Conservation (phyloP, 2,329 filamentous ascomycete genomes). For the Trichocomaceae sp. region DNA sequence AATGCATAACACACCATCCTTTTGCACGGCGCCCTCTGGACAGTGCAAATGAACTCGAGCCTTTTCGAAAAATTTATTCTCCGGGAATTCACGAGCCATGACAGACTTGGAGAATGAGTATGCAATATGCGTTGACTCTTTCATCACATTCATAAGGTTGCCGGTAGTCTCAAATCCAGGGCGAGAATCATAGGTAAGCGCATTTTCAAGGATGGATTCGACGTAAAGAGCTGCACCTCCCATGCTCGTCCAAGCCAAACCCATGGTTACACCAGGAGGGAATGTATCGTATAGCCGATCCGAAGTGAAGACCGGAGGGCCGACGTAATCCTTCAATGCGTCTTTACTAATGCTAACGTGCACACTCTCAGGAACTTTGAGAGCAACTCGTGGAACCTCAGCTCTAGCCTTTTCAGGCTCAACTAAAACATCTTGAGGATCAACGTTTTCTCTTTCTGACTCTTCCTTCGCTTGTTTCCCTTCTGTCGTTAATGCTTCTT, state of each 20-base stretch:
- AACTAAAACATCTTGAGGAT: constrained; percentile 56
- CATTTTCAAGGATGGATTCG: constrained; percentile 86
- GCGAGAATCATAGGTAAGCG: constrained; percentile 64
- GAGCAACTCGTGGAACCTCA: constrained; percentile 62
- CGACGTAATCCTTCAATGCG: constrained; percentile 93
- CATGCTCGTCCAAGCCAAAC: constrained; percentile 95
- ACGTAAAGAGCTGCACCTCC: constrained; percentile 95
- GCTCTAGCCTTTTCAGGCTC: constrained; percentile 34
- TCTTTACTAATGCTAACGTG: constrained; percentile 81
- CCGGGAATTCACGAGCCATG: constrained; percentile 75
- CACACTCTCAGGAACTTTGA: constrained; percentile 79
- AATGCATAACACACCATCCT: constrained; percentile 57
- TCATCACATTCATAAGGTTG: constrained; percentile 95
- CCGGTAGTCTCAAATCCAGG: constrained; percentile 85
- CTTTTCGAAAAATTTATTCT: constrained; percentile 94
- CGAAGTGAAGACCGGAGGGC: constrained; percentile 89
- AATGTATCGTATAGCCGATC: constrained; percentile 92
- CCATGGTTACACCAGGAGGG: constrained; percentile 93
- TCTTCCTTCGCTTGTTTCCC: constrained; percentile 68
- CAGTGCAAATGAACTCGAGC: constrained; percentile 94
- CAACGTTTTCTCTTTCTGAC: constrained; percentile 52
- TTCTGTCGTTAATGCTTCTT: constrained; percentile 75
- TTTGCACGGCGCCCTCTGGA: constrained; percentile 90
- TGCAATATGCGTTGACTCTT: constrained; percentile 89
- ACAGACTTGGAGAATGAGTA: constrained; percentile 93